Base-by-base conservation (phyloP, 2,329 filamentous ascomycete species). In the Chaetomium sp. region DNA sequence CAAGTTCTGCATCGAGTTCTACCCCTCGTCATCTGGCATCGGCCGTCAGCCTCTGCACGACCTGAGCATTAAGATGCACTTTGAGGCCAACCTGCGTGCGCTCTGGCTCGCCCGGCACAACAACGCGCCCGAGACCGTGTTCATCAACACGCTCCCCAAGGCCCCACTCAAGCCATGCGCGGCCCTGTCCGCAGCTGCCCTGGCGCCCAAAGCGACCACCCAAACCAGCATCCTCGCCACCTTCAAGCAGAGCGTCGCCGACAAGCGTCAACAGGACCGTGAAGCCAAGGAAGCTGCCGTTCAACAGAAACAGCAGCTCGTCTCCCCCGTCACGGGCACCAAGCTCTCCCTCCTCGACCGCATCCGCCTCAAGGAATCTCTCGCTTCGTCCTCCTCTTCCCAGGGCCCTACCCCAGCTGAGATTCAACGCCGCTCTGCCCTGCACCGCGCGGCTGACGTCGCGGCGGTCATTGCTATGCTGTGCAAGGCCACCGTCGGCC, bases 391-490 rank as follows among this genome's bases (percentile, higher is more conserved):
- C 66, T n/a, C 19, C 11, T 38, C 45, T 75, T 56, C 14, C 12
- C 4, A 62, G 69, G 0, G 79, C 77, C 0, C 75, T 79, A 0
- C 73, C 79, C 0, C 74, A 78, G 78, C 75, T 14, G 77, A 84
- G 62, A 71, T 88, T 3, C 74, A 80, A 59, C 84, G 85, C 10
- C 79, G 77, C 11, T 80, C 82, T 3, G 87, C 87, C 0, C 74
- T 89, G 32, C 82, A 86, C 63, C 80, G 86, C 8, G 80, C 84
- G 0, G 76, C 79, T n/a, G 87, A 90, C 63, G 79, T 91, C 8
- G 79, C 83, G 1, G 79, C 82, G 5, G 81, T 88, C 5, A 71
- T 91, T 37, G 79, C 78, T n/a, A 81, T 88, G 75, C 75, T 90
- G 59, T 79, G 78, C 66, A 75, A 80, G 44, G 76, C 75, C n/a